Conservation (phyloP, 2,329 filamentous ascomycete genomes). For the Plectosphaerella cucumerina region DNA sequence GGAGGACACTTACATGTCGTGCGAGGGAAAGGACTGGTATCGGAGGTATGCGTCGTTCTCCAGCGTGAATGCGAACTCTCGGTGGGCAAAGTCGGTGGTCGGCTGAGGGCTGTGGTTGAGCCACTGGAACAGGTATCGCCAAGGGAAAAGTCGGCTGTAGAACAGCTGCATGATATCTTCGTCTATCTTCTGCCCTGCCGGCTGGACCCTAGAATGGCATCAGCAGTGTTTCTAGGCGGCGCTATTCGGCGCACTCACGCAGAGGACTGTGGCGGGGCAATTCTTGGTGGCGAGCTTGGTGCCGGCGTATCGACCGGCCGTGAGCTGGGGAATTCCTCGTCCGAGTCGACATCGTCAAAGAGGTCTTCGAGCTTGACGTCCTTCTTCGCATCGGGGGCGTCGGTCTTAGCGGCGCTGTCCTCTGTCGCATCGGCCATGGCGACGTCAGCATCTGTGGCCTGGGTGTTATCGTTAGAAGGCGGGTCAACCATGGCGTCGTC, state of each 20-base stretch:
- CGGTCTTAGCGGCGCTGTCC: conserved; percentile 12
- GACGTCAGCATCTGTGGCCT: conserved; percentile 29
- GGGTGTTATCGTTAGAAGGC: conserved; percentile 22
- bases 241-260: conserved; percentile 27
- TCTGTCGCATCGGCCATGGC: conserved; percentile 33
- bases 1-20: conserved; percentile 40
- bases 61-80: conserved; percentile 96
- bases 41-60: conserved; percentile 87
- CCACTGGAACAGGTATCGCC: conserved; percentile 94
- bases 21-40: conserved; percentile 67
- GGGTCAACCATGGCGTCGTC: conserved; percentile 30
- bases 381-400: conserved; percentile 24
- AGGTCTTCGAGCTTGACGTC: conserved; percentile 54
- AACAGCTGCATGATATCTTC: conserved; percentile 87
- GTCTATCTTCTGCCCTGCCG: too few species aligned
- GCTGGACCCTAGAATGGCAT: too few species aligned
- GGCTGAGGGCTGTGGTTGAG: conserved; percentile 89
- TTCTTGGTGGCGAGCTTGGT: conserved; percentile 32
- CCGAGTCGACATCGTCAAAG: conserved; percentile 54
- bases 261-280: conserved; percentile 31
- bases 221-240: too few species aligned
- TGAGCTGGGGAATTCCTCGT: conserved; percentile 57
- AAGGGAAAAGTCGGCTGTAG: conserved; percentile 94
- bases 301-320: conserved; percentile 30
- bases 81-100: conserved; percentile 81